Base-by-base conservation (phyloP, 1,284 basidiomycete species). In the Lentinula novae-zelandiae region DNA sequence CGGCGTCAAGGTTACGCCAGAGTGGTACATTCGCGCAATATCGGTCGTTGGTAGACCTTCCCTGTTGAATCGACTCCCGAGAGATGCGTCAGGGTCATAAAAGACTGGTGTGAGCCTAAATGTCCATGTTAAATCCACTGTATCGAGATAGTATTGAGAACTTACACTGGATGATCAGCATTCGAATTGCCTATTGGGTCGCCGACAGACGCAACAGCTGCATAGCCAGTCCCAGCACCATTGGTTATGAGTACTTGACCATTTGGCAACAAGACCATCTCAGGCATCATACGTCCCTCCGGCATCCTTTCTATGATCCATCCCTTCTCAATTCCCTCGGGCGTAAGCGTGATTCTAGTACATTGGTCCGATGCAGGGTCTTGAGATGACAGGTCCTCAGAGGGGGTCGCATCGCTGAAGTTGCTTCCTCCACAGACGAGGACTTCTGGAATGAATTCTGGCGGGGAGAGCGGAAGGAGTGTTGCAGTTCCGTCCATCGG, bases 201-300 rank as follows among this genome's bases (percentile, higher is more conserved):
- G 49, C 72, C 71, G 67, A 77, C 76, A 61, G 78, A 77, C n/a
- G 69, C 73, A 64, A 81, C 76, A 3, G 82, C 82, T 8, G 81
- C 81, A 65, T 78, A 76, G 13, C 82, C 82, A 1, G 73, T 73
- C 27, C 67, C 58, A 0, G 70, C 80, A 33, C 79, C 82, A 66
- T 82, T 83, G 51, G 76, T 72, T 62, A 84, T 78, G 40, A 83
- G 67, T 8, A 83, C 67, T 65, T 80, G 74, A 2, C 83, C 83
- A 64, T 81, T 81, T 1, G 84, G 84, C 22, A 83, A 70, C 34
- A 84, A 74, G 20, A 86, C 65, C 52, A 79, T 72, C 66, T 80
- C 78, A 3, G 76, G 76, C 81, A 84, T 83, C 31, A 77, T 75
- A n/a, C 80, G 67, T 22, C 71, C 63, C 33, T 71, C 69, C 0